Evolutionary conservation across 1,139 yeast genomes (phyloP).

Genomic region (Geotrichum bryndzae): DNA sequence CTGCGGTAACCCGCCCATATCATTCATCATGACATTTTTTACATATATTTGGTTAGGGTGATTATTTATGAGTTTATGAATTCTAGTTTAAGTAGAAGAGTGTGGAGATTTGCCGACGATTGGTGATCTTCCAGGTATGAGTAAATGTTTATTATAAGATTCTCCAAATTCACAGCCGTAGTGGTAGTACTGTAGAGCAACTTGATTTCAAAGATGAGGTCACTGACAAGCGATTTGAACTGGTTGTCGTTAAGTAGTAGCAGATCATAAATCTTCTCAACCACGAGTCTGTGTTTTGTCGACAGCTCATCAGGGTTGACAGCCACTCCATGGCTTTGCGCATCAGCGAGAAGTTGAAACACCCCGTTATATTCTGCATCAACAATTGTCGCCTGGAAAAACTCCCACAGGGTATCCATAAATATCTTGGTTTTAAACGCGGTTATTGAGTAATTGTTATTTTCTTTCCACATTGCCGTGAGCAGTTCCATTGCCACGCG

Average conservation of each 20-base stretch:
- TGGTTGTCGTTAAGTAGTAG: slow-evolving; percentile 18
- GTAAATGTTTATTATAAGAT: not conserved
- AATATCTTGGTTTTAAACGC: slow-evolving; percentile 5
- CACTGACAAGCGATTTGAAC: slow-evolving; percentile 17
- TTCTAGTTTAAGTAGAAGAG: slow-evolving; percentile 10
- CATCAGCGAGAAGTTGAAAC: not conserved
- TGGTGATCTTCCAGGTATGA: slow-evolving; percentile 9
- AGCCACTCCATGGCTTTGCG: slow-evolving; percentile 5
- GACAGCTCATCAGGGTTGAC: slow-evolving; percentile 22
- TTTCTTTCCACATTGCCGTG: not conserved
- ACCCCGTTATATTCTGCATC: slow-evolving; percentile 17
- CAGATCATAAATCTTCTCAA: slow-evolving; percentile 18
- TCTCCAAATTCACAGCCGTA: not conserved
- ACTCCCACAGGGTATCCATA: slow-evolving; percentile 24
- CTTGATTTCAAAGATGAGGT: slow-evolving; percentile 15
- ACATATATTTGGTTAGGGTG: not conserved
- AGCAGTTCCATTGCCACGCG: slow-evolving; percentile 16
- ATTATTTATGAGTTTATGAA: slow-evolving; percentile 5
- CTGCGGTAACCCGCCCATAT: not conserved
- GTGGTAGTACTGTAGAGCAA: not conserved
- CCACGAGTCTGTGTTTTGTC: slow-evolving; percentile 15
- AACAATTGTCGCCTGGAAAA: slow-evolving; percentile 23
- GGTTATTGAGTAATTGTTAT: not conserved
- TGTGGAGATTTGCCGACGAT: slow-evolving; percentile 9
- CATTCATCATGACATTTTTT: not conserved